A percentile compares a stretch with the other conserved stretches of the same genome.
Conservation (phyloP, 805 yeast genomes). For the Tetrapisispora iriomotensis region DNA sequence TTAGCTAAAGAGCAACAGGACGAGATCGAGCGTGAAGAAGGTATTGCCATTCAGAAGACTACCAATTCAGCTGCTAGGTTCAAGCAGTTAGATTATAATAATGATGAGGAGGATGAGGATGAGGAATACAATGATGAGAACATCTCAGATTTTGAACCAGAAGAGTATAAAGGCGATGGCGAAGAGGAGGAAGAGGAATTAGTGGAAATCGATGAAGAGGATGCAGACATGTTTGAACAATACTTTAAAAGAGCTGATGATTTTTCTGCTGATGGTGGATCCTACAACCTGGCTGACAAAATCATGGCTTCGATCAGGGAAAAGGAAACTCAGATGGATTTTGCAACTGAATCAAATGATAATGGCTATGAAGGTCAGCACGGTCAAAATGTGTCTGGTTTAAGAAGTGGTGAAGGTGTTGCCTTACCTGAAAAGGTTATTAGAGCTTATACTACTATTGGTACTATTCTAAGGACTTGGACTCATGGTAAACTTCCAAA, state of each 20-base stretch:
- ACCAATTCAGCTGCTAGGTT: conserved; percentile 27
- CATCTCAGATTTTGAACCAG: conserved; percentile 45
- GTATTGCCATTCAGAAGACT: conserved; percentile 22
- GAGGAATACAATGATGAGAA: conserved; percentile 32
- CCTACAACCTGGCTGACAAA: conserved; percentile 79
- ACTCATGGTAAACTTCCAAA: conserved; percentile 96
- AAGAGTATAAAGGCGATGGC: conserved; percentile 26
- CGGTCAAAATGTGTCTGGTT: conserved; percentile 7
- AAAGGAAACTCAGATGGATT: conserved; percentile 38
- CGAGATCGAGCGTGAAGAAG: conserved; percentile 68
- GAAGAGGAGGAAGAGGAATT: conserved; percentile 49
- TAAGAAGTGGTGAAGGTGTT: conserved; percentile 58
- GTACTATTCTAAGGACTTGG: conserved; percentile 76
- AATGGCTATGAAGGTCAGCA: conserved; percentile 19
- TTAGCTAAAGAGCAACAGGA: conserved; percentile 90
- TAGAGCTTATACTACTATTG: conserved; percentile 87
- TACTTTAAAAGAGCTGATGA: conserved; percentile 44
- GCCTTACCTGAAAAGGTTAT: conserved; percentile 92
- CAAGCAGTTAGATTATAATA: conserved; percentile 30
- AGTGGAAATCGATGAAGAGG: conserved; percentile 65
- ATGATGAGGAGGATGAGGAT: conserved; percentile 43
- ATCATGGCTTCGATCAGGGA: conserved; percentile 84
- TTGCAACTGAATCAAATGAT: conserved; percentile 7
- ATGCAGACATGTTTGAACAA: conserved; percentile 73
- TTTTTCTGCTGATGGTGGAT: conserved; percentile 32